Percentiles rank a stretch among this genome's conserved stretches.
These are phyloP conservation scores for Rhodomyrtus tomentosa DNA, from an alignment of 345 rosid genomes.

Conservation along the genomic window DNA sequence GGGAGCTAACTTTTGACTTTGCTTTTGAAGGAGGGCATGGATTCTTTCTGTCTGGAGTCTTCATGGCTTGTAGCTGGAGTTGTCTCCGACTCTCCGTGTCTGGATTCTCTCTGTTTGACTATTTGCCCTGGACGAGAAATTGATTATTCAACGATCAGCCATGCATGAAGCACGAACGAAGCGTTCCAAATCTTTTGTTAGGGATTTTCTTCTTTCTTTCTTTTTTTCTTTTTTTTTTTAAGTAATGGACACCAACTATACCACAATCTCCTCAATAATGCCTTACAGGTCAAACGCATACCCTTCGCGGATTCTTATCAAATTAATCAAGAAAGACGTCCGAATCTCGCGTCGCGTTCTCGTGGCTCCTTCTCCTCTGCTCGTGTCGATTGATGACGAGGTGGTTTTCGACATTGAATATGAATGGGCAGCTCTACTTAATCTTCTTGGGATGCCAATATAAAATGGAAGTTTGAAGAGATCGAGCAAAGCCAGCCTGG, in stretches of 20 bases:
- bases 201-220: neutral
- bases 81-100: neutral
- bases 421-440: neutral
- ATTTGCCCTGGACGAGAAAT: neutral
- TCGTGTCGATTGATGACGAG: neutral
- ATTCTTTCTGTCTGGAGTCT: neutral
- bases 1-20: neutral
- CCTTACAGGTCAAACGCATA: neutral
- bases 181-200: neutral
- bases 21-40: neutral
- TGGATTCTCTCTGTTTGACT: neutral
- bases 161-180: neutral
- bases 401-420: neutral
- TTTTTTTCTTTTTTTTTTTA: neutral
- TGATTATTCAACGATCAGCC: neutral
- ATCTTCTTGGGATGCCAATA: neutral
- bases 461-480: neutral
- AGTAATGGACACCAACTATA: neutral
- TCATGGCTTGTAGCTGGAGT: neutral
- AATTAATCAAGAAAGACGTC: neutral
- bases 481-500: neutral
- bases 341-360: neutral
- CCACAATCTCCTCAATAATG: neutral
- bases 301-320: neutral
- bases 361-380: neutral